phyloP scores from a whole-genome alignment of 2,329 filamentous ascomycete genomes.

The Trichoderma sp. region DNA sequence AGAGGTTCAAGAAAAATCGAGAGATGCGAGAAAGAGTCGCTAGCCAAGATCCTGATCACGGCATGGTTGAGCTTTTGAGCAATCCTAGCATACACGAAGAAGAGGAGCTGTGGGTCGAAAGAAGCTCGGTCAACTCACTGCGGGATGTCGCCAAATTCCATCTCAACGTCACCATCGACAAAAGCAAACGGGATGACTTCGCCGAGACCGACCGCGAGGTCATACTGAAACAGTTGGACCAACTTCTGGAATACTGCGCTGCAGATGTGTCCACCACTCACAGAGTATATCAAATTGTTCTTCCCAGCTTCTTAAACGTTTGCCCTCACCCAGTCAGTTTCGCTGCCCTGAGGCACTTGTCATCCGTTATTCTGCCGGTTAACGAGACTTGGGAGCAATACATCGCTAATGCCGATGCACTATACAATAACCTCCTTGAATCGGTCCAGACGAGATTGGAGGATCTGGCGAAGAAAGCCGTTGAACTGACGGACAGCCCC shows the following conservation, averaged over 20 bases:
- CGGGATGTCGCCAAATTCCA: conserved; percentile 97
- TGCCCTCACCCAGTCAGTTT: conserved; percentile 98
- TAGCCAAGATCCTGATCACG: conserved; percentile 67
- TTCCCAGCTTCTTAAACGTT: conserved; percentile 82
- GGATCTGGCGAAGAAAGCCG: conserved; percentile 72
- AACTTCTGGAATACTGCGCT: conserved; percentile 90
- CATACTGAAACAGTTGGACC: conserved; percentile 71
- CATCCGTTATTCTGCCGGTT: conserved; percentile 88
- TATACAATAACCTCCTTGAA: conserved; percentile 73
- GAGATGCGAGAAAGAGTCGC: conserved; percentile 81
- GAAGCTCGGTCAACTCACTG: conserved; percentile 93
- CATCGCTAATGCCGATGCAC: conserved; percentile 78
- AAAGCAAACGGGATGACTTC: conserved; percentile 82
- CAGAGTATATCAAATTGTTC: conserved; percentile 89
- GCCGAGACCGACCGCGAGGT: conserved; percentile 74
- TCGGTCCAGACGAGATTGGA: conserved; percentile 77
- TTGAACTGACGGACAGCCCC: conserved; percentile 69
- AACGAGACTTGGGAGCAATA: conserved; percentile 87
- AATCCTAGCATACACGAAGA: conserved; percentile 76
- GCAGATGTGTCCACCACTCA: conserved; percentile 93
- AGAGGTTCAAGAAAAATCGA: conserved; percentile 90
- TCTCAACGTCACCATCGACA: conserved; percentile 88
- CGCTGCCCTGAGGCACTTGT: conserved; percentile 88
- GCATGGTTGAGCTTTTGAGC: conserved; percentile 70
- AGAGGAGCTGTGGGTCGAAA: conserved; percentile 92